A percentile compares a stretch with the other conserved stretches of the same genome.
Evolutionary conservation across 1,139 yeast genomes (phyloP).

Genomic region (Yamadazyma atlantica): DNA sequence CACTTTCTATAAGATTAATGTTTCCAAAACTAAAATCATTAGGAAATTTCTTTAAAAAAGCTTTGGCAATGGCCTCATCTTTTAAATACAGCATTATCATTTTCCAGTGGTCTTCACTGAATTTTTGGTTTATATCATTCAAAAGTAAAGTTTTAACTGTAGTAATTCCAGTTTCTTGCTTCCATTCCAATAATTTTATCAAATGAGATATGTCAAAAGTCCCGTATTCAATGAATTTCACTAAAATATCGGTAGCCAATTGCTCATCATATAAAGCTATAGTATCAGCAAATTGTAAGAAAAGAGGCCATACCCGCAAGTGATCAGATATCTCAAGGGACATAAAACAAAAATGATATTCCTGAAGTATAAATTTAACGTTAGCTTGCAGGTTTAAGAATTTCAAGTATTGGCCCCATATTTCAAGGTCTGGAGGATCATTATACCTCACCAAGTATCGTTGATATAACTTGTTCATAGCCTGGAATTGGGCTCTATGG

Average conservation of each 20-base stretch:
- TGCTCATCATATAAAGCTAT: slow-evolving; percentile 20
- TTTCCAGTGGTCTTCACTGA: slow-evolving; percentile 5
- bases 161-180: slow-evolving; percentile 1
- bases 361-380: slow-evolving; percentile 43
- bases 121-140: neutral
- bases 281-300: slow-evolving; percentile 49
- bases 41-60: slow-evolving; percentile 44
- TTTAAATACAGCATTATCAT: neutral
- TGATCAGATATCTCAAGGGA: slow-evolving; percentile 55
- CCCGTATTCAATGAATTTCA: slow-evolving; percentile 10
- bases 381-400: slow-evolving; percentile 36
- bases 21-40: slow-evolving; percentile 59
- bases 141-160: slow-evolving; percentile 1
- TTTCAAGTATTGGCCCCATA: slow-evolving; percentile 59
- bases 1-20: slow-evolving; percentile 40
- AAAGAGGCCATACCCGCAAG: slow-evolving; percentile 58
- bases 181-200: slow-evolving; percentile 10
- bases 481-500: slow-evolving; percentile 26
- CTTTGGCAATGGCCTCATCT: slow-evolving; percentile 24
- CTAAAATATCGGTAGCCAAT: slow-evolving; percentile 8
- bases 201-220: slow-evolving; percentile 10
- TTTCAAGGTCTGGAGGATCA: slow-evolving; percentile 37
- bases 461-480: slow-evolving; percentile 46
- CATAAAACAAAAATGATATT: slow-evolving; percentile 55
- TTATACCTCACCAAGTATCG: slow-evolving; percentile 42